Conservation (phyloP, 768 basidiomycete species). For the Tricholoma flavovirens region DNA sequence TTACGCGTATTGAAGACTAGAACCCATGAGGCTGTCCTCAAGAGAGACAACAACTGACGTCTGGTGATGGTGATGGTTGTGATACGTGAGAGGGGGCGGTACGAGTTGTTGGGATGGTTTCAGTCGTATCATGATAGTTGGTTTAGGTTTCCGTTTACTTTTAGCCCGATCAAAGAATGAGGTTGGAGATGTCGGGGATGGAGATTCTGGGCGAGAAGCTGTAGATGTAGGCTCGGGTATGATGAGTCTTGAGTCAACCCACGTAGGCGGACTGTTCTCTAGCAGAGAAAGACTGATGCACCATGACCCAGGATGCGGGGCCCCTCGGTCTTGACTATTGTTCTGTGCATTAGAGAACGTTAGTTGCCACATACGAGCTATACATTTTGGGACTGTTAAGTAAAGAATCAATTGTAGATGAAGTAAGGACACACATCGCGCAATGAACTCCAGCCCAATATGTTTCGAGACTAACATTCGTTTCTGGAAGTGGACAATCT, state of each 20-base stretch:
- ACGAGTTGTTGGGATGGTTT: conserved; percentile 29
- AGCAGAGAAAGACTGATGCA: conserved; percentile 45
- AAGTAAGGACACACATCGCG: conserved; percentile 30
- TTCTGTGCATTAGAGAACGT: conserved; percentile 33
- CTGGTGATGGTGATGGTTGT: background rate
- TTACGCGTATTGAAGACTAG: conserved; percentile 49
- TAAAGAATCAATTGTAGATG: conserved; percentile 1
- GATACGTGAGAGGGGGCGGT: conserved; percentile 17
- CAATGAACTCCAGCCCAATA: conserved; percentile 61
- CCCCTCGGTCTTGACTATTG: background rate
- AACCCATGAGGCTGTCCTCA: conserved; percentile 34
- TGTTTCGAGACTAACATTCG: conserved; percentile 60
- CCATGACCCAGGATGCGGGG: conserved; percentile 35
- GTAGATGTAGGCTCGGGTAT: conserved; percentile 26
- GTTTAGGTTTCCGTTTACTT: conserved; percentile 21
- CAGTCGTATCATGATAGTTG: conserved; percentile 32
- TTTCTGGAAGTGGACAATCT: conserved; percentile 57
- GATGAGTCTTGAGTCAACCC: conserved; percentile 47
- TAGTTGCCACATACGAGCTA: conserved; percentile 56
- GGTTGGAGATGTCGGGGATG: background rate
- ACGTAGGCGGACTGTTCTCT: conserved; percentile 54
- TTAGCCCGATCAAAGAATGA: conserved; percentile 10
- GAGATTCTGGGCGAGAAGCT: conserved; percentile 2
- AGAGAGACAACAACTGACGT: conserved; percentile 34
- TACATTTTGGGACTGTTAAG: background rate